Evolutionary conservation across 768 basidiomycete species (phyloP).

Genomic region (Lactarius hatsudake): DNA sequence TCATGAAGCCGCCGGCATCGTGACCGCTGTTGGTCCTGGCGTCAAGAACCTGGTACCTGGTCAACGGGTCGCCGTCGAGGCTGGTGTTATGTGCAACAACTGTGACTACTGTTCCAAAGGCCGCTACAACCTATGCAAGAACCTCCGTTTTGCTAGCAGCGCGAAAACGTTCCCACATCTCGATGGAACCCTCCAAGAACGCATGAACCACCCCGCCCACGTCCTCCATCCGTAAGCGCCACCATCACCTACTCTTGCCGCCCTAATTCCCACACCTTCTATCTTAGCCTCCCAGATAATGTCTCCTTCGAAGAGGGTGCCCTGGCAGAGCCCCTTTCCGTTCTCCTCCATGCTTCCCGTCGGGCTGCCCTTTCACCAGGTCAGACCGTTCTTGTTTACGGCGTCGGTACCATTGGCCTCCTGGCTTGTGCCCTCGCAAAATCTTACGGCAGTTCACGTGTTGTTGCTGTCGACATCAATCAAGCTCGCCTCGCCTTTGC

Average conservation of each 20-base stretch:
- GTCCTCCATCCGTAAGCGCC: conserved; percentile 78
- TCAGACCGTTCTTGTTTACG: conserved; percentile 82
- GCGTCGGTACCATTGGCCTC: conserved; percentile 91
- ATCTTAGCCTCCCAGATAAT: conserved; percentile 64
- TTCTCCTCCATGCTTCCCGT: conserved; percentile 65
- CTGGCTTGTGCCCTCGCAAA: conserved; percentile 81
- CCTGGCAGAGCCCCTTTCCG: conserved; percentile 91
- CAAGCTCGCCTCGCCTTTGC: conserved; percentile 77
- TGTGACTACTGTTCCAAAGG: conserved; percentile 70
- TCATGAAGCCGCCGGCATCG: conserved; percentile 87
- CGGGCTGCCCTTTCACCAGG: conserved; percentile 46
- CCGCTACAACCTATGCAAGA: conserved; percentile 90
- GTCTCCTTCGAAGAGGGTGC: conserved; percentile 80
- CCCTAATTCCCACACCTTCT: conserved; percentile 5
- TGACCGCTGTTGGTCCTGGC: conserved; percentile 78
- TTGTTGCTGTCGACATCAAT: conserved; percentile 88
- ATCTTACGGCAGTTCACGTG: conserved; percentile 62
- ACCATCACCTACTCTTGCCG: conserved; percentile 8
- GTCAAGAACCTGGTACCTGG: conserved; percentile 65
- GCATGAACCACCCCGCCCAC: conserved; percentile 86
- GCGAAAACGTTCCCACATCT: conserved; percentile 92
- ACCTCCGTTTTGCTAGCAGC: conserved; percentile 84
- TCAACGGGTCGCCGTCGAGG: conserved; percentile 91
- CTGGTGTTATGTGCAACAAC: conserved; percentile 81
- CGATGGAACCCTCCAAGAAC: conserved; percentile 86